Evolutionary conservation across 148 eudicot species (phyloP).

Genomic region (Mesembryanthemum crystallinum): DNA sequence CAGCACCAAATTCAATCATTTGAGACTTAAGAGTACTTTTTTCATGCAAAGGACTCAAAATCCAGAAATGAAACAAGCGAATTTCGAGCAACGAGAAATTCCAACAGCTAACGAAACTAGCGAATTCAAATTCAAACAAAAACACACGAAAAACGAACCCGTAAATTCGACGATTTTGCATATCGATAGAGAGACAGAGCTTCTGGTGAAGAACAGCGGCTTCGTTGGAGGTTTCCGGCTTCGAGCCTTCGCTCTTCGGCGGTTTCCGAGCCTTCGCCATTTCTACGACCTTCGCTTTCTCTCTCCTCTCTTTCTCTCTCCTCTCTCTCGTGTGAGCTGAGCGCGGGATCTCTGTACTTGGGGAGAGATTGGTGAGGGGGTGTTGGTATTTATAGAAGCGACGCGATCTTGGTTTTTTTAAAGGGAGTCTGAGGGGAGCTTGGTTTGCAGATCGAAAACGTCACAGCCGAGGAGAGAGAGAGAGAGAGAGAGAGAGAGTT

Average conservation of each 20-base stretch:
- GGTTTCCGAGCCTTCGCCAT: constrained; percentile 80
- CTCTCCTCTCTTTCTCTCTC: constrained; percentile 12
- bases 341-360: constrained; percentile 25
- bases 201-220: constrained; percentile 85
- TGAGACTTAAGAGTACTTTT: neutral
- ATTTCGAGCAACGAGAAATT: too few species aligned
- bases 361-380: neutral
- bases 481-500: too few species aligned
- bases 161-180: constrained; percentile 62
- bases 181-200: constrained; percentile 86
- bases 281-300: constrained; percentile 6
- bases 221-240: constrained; percentile 54
- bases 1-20: too few species aligned
- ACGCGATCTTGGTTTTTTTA: neutral
- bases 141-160: constrained; percentile 59
- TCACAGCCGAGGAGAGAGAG: too few species aligned
- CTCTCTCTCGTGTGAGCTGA: neutral
- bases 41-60: neutral
- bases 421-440: too few species aligned
- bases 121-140: too few species aligned
- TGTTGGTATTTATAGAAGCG: constrained; percentile 4
- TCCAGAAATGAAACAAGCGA: neutral
- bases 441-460: too few species aligned
- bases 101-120: too few species aligned
- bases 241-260: constrained; percentile 60